Base-by-base conservation (phyloP, 1,139 yeast genomes). In the Suhomyces bribrorum region DNA sequence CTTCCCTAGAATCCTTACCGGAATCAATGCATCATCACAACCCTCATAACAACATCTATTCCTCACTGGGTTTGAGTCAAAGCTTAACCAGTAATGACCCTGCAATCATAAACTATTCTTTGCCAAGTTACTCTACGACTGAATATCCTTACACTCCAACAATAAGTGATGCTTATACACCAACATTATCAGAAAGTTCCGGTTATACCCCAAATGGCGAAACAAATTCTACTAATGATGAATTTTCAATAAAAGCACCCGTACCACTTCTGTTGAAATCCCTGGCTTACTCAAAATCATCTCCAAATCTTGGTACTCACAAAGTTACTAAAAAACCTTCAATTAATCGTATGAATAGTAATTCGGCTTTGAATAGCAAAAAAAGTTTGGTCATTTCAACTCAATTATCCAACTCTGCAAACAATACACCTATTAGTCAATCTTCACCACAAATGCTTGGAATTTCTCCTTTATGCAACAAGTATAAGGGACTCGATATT, bases 1-100 rank as follows among this genome's bases (percentile, higher is more conserved):
- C 57, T 7, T 57, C 64, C 2, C 50, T 62, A 20, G 67, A 64
- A 24, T 56, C 61, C 4, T 55, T 62, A 28, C 64, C 63, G 6
- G 64, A 62, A 29, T 17, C 43, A 2, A 34, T 42, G 33, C 29
- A 35, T 17, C 34, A 37, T 18, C 38, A 38, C 24, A 32, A 15
- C 25, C 40, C 36, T 15, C 28, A 27, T 9, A 18, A 18, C 36
- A 27, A 20, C 14, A 15, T 18, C n/a, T 25, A 35, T 17, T 31
- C 36, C 5, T 26, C 36, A 7, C 37, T 36, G 35, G 41, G 37
- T 14, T 30, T 37, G 16, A 38, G 43, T 14, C 44, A 36, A 18
- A 37, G 40, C 18, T 34, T 33, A 18, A 31, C 34, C 23, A 36
- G 36, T 18, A 31, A n/a, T 34, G 27, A 36, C 12, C 15, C 31